A percentile compares a stretch with the other conserved stretches of the same genome.
These are phyloP conservation scores for Pseudocercospora vitis DNA, from an alignment of 2,329 filamentous ascomycete species.

Conservation along the genomic window DNA sequence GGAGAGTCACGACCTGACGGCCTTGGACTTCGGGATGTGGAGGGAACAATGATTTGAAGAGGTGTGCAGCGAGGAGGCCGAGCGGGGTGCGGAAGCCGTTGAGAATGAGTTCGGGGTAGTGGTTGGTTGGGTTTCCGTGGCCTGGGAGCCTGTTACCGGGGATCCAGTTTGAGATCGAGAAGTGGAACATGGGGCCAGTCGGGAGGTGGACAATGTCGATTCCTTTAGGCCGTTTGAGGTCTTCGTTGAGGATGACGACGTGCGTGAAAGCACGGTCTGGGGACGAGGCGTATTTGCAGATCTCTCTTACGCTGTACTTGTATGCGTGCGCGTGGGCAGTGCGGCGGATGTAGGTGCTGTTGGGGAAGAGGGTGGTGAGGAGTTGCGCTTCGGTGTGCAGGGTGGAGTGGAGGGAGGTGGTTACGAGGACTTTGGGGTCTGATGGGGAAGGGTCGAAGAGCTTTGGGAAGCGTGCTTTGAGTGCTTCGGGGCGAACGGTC, in stretches of 20 bases:
- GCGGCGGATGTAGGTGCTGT: slow-evolving; percentile 76
- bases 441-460: slow-evolving; percentile 57
- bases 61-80: slow-evolving; percentile 79
- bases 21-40: slow-evolving; percentile 79
- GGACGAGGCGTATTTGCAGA: slow-evolving; percentile 79
- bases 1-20: slow-evolving; percentile 84
- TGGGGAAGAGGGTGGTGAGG: slow-evolving; percentile 79
- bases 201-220: slow-evolving; percentile 84
- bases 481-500: slow-evolving; percentile 59
- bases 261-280: slow-evolving; percentile 70
- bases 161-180: slow-evolving; percentile 85
- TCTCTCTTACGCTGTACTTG: slow-evolving; percentile 91
- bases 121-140: slow-evolving; percentile 85
- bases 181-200: slow-evolving; percentile 85
- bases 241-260: slow-evolving; percentile 82
- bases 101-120: slow-evolving; percentile 84
- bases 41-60: slow-evolving; percentile 80
- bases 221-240: slow-evolving; percentile 79
- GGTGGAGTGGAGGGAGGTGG: slow-evolving; percentile 83
- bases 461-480: slow-evolving; percentile 60
- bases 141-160: slow-evolving; percentile 84
- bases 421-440: slow-evolving; percentile 83
- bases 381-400: slow-evolving; percentile 80
- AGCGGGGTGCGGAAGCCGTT: slow-evolving; percentile 96
- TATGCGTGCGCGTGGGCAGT: slow-evolving; percentile 79